phyloP scores from a whole-genome alignment of 139 green algal genomes.

The Deuterostichococcus epilithicus region DNA sequence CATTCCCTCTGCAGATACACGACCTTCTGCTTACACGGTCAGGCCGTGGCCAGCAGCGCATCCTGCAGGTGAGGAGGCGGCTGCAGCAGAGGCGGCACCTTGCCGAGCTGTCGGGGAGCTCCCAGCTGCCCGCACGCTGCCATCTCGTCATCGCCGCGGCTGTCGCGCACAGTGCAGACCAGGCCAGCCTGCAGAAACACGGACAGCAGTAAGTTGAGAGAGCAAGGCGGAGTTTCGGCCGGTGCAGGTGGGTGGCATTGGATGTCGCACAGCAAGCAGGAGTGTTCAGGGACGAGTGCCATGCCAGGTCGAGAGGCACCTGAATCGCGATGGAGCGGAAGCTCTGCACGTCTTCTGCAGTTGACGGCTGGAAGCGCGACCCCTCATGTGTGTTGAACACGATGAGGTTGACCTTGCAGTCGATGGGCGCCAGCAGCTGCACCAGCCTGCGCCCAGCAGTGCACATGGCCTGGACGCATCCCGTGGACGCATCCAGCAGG shows the following conservation, averaged over 20 bases:
- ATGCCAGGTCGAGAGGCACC: conserved; percentile 1
- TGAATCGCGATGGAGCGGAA: conserved; percentile 54
- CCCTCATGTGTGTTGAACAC: conserved; percentile 80
- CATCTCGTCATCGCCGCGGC: conserved; percentile 76
- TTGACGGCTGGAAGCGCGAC: conserved; percentile 47
- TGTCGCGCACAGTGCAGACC: conserved; percentile 74
- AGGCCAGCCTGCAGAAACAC: conserved; percentile 32
- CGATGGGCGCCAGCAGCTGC: conserved; percentile 40
- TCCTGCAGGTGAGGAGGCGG: conserved; percentile 19
- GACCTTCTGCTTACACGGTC: too few relatives aligned
- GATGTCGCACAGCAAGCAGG: background rate
- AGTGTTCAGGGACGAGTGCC: background rate
- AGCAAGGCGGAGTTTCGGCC: background rate
- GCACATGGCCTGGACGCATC: too few relatives aligned
- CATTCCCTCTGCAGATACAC: too few relatives aligned
- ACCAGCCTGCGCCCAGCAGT: conserved; percentile 34
- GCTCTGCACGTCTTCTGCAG: conserved; percentile 37
- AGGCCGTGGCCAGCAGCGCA: too few relatives aligned
- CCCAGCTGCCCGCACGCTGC: conserved; percentile 87
- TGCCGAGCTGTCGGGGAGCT: background rate
- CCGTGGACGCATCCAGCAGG: too few relatives aligned
- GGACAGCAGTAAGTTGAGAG: background rate
- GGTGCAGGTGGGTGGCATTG: background rate
- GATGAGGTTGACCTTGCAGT: conserved; percentile 83
- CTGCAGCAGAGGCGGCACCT: conserved; percentile 21